Percentiles rank a stretch among this genome's conserved stretches.
These are phyloP conservation scores for Penstemon davidsonii DNA, from an alignment of 257 asterid species.

Conservation along the genomic window DNA sequence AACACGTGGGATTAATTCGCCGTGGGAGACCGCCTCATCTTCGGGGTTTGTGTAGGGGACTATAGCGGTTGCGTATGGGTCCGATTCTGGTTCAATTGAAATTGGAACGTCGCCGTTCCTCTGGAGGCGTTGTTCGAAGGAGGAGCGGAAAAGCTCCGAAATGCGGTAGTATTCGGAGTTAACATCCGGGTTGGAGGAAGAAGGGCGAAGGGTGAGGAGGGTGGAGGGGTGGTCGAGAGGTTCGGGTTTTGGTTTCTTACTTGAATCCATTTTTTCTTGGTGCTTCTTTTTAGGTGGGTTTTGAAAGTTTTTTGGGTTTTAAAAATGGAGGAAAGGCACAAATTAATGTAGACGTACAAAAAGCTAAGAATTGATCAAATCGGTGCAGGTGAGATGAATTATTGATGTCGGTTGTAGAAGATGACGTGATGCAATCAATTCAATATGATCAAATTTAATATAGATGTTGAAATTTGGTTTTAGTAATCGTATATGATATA, in stretches of 20 bases:
- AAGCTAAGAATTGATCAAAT: too few relatives aligned
- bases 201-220: neutral
- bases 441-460: too few relatives aligned
- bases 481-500: too few relatives aligned
- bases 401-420: too few relatives aligned
- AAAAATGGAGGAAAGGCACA: neutral
- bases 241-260: constrained; percentile 56
- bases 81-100: constrained; percentile 24
- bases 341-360: too few relatives aligned
- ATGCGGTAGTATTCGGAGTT: constrained; percentile 54
- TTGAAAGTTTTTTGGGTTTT: neutral
- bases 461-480: too few relatives aligned
- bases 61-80: constrained; percentile 48
- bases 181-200: constrained; percentile 25
- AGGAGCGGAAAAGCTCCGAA: constrained; percentile 42
- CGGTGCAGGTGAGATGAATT: too few relatives aligned
- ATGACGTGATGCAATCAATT: too few relatives aligned
- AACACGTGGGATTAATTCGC: constrained; percentile 33
- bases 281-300: too few relatives aligned
- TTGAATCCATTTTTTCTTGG: constrained; percentile 28
- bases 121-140: constrained; percentile 31
- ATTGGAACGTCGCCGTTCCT: constrained; percentile 18
- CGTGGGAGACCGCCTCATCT: constrained; percentile 34
- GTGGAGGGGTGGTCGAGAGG: constrained; percentile 34
- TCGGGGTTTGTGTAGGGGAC: constrained; percentile 41